Base-by-base conservation (phyloP, 2,329 filamentous ascomycete species). In the Rhexocercosporidium sp. region DNA sequence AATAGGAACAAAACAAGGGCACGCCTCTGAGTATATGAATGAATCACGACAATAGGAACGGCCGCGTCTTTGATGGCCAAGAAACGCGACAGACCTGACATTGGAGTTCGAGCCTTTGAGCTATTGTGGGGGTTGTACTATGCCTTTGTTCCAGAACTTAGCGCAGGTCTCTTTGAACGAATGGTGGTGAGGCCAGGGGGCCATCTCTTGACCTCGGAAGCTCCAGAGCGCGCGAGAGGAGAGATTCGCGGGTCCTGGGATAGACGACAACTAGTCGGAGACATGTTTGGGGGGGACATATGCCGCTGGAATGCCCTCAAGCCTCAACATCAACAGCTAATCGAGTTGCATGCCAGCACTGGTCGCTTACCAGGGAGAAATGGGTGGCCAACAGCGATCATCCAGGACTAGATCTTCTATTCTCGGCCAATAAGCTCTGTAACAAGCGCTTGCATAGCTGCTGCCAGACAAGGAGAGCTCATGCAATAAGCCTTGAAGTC, bases 231-330 rank as follows among this genome's bases (percentile, higher is more conserved):
- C 56, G 68, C 56, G 61, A 65, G 51, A 54, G 25, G 65, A 54
- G 49, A 66, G 47, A 53, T 25, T 59, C 51, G 54, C 53, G 56
- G 62, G 66, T 71, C 68, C 64, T 64, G 62, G 59, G 51, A 59
- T 56, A 70, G 67, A 71, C 64, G 67, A 71, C 63, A 57, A 75
- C 65, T 74, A 71, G 73, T 71, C 66, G 63, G 68, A 67, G 62
- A 57, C 54, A 60, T 54, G 46, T 59, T 61, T 60, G 60, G 65
- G 47, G 54, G 54, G 34, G 6, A 14, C 61, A 64, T 46, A 16
- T 61, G 59, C 62, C 46, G 64, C 62, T 68, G 70, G 64, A 73
- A 57, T 69, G 67, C 61, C n/a, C 59, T 65, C 41, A 59, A 70
- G 72, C 72, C 66, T 74, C 71, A 70, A 61, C 61, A 37, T 61